Evolutionary conservation across 768 basidiomycete genomes (phyloP).

Genomic region (Mycena albidolilacea): DNA sequence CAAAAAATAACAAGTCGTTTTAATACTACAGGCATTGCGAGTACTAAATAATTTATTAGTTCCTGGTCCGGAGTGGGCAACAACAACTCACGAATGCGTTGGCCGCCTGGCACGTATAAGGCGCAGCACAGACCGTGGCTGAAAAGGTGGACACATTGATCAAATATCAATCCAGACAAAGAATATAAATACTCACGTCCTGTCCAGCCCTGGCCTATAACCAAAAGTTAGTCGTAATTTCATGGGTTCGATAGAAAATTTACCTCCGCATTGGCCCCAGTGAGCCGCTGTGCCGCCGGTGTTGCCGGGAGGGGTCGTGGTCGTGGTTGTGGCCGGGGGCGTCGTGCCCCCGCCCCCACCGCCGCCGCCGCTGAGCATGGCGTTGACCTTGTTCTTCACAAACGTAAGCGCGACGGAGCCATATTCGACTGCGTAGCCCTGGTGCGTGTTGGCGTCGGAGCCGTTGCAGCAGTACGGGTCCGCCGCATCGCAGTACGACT

Average conservation of each 20-base stretch:
- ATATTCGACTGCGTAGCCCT: conserved; percentile 52
- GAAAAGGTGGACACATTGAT: background rate
- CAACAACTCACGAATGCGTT: conserved; percentile 29
- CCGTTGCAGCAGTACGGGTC: conserved; percentile 55
- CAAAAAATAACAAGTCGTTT: background rate
- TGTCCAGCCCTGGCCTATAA: background rate
- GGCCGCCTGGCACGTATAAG: conserved; percentile 22
- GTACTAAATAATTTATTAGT: background rate
- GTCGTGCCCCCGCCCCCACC: background rate
- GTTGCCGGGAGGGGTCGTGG: background rate
- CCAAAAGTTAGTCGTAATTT: background rate
- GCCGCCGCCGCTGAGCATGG: conserved; percentile 25
- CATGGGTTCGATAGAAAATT: background rate
- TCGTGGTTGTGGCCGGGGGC: background rate
- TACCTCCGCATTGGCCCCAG: conserved; percentile 11
- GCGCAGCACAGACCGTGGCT: conserved; percentile 20
- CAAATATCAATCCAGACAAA: background rate
- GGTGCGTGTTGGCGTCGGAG: conserved; percentile 47
- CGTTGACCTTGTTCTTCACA: conserved; percentile 47
- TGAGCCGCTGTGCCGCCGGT: background rate
- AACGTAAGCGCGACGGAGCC: conserved; percentile 49
- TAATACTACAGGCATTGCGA: background rate
- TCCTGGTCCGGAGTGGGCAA: background rate
- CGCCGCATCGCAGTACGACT: conserved; percentile 52
- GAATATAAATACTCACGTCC: background rate